Base-by-base conservation (phyloP, 2,329 filamentous ascomycete species). In the Aspergillus sp. region DNA sequence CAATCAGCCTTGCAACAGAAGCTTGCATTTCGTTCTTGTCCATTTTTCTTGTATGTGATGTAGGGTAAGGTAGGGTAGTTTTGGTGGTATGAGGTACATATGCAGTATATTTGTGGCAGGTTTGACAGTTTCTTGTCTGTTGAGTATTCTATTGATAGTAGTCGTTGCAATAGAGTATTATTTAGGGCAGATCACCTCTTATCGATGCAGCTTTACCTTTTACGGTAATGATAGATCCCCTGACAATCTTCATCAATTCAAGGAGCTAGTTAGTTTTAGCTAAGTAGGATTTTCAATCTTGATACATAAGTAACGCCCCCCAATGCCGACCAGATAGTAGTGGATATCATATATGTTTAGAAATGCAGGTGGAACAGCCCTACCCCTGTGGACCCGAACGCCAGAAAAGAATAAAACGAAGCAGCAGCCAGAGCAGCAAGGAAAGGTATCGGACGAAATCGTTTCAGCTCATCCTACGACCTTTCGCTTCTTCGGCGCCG, bases 401-500 rank as follows among this genome's bases (percentile, higher is more conserved):
- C 64, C 64, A 47, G 23, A 49, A 54, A 43, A 41, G 25, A 9
- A 5, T 12, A n/a, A 25, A 57, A 48, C 10, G 12, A 49, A 36
- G 7, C 30, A 30, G 50, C 17, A 30, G 50, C 25, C 25, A 12
- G 5, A 43, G 43, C 21, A 32, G 19, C 19, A 36, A 32, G 10
- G 4, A 36, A 36, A 36, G 12, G 32, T 12, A 41, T 25, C 2
- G n/a, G 13, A 13, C 32, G 12, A 36, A 17, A 52, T 13, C 12
- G 13, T 53, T 15, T 15, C 47, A 28, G 21, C 32, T 49, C 52
- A 23, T 45, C 32, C 53, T 23, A 45, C 47, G 45, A 66, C 66
- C 65, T 74, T 76, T 39, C 73, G 69, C 63, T 74, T 76, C 70
- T 76, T 76, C 19, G 68, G 52, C 19, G 67, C 62, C 2, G 71